phyloP scores from a whole-genome alignment of 306 rosid species.

The Quercus cerris region DNA sequence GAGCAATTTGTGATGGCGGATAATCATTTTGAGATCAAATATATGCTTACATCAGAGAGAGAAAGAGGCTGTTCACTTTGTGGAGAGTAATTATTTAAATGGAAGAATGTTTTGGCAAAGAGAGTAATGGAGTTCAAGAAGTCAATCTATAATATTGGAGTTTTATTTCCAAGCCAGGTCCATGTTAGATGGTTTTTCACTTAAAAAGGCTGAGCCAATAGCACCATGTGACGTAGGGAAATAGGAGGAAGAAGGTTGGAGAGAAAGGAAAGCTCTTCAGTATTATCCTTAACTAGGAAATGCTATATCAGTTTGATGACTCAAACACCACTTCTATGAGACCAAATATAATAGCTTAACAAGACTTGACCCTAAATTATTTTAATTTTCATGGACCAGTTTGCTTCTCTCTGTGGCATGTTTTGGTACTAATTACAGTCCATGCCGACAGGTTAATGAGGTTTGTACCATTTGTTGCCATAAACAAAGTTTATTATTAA shows the following conservation, averaged over 20 bases:
- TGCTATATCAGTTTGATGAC: conserved; percentile 47
- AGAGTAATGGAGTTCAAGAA: conserved; percentile 36
- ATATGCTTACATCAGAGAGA: conserved; percentile 59
- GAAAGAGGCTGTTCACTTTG: conserved; percentile 32
- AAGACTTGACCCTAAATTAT: conserved; percentile 4
- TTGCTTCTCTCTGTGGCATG: conserved; percentile 22
- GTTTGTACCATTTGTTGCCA: conserved; percentile 7
- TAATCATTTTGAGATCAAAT: conserved; percentile 53
- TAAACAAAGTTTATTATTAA: conserved; percentile 11
- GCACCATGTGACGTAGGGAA: conserved; percentile 27
- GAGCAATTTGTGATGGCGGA: conserved; percentile 59
- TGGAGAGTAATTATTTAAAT: conserved; percentile 52
- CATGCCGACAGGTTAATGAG: conserved; percentile 17
- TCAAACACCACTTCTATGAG: conserved; percentile 50
- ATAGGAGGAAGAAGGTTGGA: neutral
- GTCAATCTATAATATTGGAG: conserved; percentile 43
- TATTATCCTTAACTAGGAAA: conserved; percentile 16
- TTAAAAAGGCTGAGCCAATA: neutral
- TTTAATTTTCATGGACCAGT: conserved; percentile 18
- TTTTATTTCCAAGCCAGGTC: conserved; percentile 29
- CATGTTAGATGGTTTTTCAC: conserved; percentile 22
- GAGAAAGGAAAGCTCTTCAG: conserved; percentile 14
- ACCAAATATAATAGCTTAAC: conserved; percentile 18
- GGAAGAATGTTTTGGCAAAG: conserved; percentile 48
- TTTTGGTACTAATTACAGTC: conserved; percentile 34